phyloP scores from a whole-genome alignment of 306 rosid species.

The Cicer yamashitae region DNA sequence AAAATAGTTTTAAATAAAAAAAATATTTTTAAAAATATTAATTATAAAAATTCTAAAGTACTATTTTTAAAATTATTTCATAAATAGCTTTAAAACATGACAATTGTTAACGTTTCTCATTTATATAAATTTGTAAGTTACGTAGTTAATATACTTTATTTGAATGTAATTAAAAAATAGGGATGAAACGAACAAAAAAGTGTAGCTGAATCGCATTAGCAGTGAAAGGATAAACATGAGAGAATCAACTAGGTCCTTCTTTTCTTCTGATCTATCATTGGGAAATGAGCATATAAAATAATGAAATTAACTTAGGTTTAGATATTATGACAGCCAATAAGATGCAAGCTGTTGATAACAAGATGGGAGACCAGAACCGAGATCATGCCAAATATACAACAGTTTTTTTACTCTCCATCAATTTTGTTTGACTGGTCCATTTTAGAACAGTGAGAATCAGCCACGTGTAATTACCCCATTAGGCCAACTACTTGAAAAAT shows the following conservation, averaged over 20 bases:
- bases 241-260: not conserved
- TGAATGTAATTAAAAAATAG: too few relatives aligned
- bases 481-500: constrained; percentile 34
- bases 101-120: too few relatives aligned
- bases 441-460: constrained; percentile 36
- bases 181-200: too few relatives aligned
- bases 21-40: too few relatives aligned
- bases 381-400: constrained; percentile 36
- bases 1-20: too few relatives aligned
- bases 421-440: constrained; percentile 54
- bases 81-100: too few relatives aligned
- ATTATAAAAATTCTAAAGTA: too few relatives aligned
- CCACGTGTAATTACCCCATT: constrained; percentile 60
- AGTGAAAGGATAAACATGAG: too few relatives aligned
- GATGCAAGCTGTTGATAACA: constrained; percentile 43
- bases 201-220: too few relatives aligned
- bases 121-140: too few relatives aligned
- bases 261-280: constrained; percentile 48
- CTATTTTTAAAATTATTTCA: too few relatives aligned
- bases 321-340: constrained; percentile 36
- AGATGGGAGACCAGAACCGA: constrained; percentile 46
- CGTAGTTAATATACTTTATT: too few relatives aligned
- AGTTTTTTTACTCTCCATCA: constrained; percentile 41
- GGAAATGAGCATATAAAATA: constrained; percentile 45
- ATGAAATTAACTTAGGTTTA: constrained; percentile 21